Conservation (phyloP, 139 green algal genomes). For the Chlamydomonas sphaeroides region DNA sequence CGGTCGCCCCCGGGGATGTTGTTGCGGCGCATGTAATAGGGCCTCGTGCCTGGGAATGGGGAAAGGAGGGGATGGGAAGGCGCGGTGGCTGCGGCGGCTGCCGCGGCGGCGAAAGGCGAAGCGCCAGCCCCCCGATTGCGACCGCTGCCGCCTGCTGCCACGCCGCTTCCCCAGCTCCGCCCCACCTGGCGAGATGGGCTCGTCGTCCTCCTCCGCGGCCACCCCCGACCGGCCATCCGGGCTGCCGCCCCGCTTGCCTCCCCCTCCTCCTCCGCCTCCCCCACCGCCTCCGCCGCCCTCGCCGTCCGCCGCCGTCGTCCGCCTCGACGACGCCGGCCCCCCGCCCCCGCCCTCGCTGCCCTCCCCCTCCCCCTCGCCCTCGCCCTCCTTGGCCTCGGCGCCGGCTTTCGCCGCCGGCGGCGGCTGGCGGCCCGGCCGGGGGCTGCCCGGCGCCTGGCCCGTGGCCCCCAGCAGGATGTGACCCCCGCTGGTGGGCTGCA, state of each 20-base stretch:
- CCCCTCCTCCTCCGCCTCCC: not conserved
- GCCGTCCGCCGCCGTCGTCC: not conserved
- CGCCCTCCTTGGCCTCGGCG: too few species aligned
- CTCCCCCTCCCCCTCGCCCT: too few species aligned
- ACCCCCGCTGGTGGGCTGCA: conserved; percentile 9
- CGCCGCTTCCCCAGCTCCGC: too few species aligned
- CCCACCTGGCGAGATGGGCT: conserved; percentile 38
- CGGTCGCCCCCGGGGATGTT: too few species aligned
- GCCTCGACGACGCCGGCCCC: not conserved
- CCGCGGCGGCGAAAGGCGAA: too few species aligned
- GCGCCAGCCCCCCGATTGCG: too few species aligned
- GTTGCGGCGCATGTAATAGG: conserved; percentile 19
- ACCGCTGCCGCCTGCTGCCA: too few species aligned
- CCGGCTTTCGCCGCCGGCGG: too few species aligned
- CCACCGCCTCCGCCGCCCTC: not conserved
- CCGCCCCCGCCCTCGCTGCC: too few species aligned
- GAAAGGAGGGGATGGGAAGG: too few species aligned
- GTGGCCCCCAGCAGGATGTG: not conserved
- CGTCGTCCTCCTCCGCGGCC: conserved; percentile 31
- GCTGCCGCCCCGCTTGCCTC: not conserved
- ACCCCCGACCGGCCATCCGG: not conserved
- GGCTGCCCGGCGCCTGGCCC: not conserved
- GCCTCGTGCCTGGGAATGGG: conserved; percentile 23
- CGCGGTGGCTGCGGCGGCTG: too few species aligned
- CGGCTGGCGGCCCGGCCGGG: not conserved